Base-by-base conservation (phyloP, 768 basidiomycete genomes). In the Suillus decipiens region DNA sequence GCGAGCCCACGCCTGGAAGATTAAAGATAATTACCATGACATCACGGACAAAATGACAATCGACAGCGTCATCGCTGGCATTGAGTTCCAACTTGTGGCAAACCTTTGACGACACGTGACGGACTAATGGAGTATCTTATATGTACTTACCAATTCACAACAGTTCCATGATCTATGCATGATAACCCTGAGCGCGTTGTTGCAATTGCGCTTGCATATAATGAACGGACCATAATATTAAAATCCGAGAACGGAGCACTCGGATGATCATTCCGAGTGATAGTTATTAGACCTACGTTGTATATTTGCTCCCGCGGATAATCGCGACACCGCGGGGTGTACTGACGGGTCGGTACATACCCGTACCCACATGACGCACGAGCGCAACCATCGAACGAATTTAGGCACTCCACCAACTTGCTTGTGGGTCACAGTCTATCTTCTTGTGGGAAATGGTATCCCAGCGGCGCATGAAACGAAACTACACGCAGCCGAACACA, bases 11-110 rank as follows among this genome's bases (percentile, higher is more conserved):
- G 43, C 22, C 24, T 9, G 15, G 33, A 36, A 24, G 47, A 31
- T 11, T 61, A 33, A 19, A 41, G 54, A n/a, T n/a, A 31, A 70
- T 79, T 91, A 8, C 75, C 73, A 70, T 94, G 92, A 28, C 28
- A 28, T 28, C 28, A 28, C 36, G 82, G 81, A 63, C 85, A 84
- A 72, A 90, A 92, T 5, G 28, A 9, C 17, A 19, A 28, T 50
- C 24, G 9, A 10, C 14, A 31, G 28, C 28, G 88, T 82, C 83
- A 0, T 84, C 81, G 33, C 80, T 75, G 43, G 79, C 77, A 9
- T 81, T 80, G 9, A 90, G 63, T 5, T 82, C 76, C 17, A 89
- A 66, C 2, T 65, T 70, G 12, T 86, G 86, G 68, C 92, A 86
- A 36, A 79, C 77, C 12, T 70, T 67, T n/a, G 43, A 43, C 9